Evolutionary conservation across 306 rosid genomes (phyloP), one percentile per base, ranked within the genome.

Genomic region (Castanospermum australe): DNA sequence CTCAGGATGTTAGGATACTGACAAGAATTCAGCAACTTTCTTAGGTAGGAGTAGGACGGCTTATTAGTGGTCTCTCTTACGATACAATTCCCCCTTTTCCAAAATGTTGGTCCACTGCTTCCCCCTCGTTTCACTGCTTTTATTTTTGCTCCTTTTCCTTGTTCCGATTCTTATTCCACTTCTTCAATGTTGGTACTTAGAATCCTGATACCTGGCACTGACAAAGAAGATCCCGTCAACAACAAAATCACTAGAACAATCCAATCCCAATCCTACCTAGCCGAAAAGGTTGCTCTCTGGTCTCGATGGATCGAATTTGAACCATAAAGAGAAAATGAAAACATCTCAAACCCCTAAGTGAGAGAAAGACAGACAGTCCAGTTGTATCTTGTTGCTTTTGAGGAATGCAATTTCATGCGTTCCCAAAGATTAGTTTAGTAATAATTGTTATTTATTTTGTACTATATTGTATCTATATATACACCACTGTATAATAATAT

Each of bases 341-440:
- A 54, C 54, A 82, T 76, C 75, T 75, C 82, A 54, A 86, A 66
- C 83, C 85, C 77, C 81, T 39, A 57, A 86, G 80, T 75, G 36
- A 76, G 65, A 74, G 87, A 87, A 82, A 82, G 94, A 90, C 94
- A 91, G 86, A 95, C 97, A 94, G 92, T 92, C 96, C 94, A 90
- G 98, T 87, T 92, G 97, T 88, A 82, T 86, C 88, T 91, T 76
- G 97, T 82, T 92, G 91, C 99, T 95, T 95, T 95, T 92, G 99
- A 92, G 98, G 95, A 85, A 84, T 70, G 86, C 65, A 75, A 71
- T 48, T 66, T 77, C 79, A 81, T 62, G 80, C 73, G 77, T 86
- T 82, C 92, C 93, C 92, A 85, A 86, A 73, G 94, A 85, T 84
- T 78, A 80, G 81, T 72, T 81, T 67, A 52, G 73, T 86, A 59